phyloP scores from a whole-genome alignment of 306 rosid genomes.

The Rubus parviflorus region DNA sequence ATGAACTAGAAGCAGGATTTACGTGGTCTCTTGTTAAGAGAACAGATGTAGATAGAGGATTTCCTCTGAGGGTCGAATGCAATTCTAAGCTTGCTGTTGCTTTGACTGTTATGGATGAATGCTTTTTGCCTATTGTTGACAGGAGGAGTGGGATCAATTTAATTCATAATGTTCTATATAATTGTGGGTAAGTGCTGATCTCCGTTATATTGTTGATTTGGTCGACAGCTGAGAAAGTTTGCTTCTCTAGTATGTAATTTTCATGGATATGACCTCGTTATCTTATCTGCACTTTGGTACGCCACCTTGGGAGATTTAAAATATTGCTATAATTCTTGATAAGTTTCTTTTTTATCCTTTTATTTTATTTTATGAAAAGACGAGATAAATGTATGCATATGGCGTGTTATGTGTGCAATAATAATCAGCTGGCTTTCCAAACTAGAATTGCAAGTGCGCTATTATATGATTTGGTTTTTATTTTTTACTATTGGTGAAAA shows the following conservation, averaged over 20 bases:
- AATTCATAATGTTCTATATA: constrained; percentile 81
- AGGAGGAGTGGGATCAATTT: constrained; percentile 92
- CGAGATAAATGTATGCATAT: neutral
- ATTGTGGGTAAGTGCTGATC: constrained; percentile 70
- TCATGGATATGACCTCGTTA: neutral
- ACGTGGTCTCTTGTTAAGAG: constrained; percentile 87
- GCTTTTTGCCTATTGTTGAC: constrained; percentile 92
- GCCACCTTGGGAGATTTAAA: neutral
- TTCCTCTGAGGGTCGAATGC: constrained; percentile 73
- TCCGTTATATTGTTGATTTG: constrained; percentile 13
- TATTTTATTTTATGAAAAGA: neutral
- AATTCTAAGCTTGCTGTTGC: constrained; percentile 97
- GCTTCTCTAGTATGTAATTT: neutral
- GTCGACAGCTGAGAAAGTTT: constrained; percentile 1
- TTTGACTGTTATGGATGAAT: constrained; percentile 92
- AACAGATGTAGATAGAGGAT: constrained; percentile 75
- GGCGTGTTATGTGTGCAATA: neutral
- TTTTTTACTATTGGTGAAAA: neutral
- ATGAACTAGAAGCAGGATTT: constrained; percentile 91
- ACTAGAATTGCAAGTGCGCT: neutral
- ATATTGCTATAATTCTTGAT: neutral
- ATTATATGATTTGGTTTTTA: neutral
- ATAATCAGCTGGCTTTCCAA: constrained; percentile 3
- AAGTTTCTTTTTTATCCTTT: neutral
- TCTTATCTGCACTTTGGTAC: neutral